Conservation (phyloP, 176 grass and related monocot species). For the Tuctoria greenei region DNA sequence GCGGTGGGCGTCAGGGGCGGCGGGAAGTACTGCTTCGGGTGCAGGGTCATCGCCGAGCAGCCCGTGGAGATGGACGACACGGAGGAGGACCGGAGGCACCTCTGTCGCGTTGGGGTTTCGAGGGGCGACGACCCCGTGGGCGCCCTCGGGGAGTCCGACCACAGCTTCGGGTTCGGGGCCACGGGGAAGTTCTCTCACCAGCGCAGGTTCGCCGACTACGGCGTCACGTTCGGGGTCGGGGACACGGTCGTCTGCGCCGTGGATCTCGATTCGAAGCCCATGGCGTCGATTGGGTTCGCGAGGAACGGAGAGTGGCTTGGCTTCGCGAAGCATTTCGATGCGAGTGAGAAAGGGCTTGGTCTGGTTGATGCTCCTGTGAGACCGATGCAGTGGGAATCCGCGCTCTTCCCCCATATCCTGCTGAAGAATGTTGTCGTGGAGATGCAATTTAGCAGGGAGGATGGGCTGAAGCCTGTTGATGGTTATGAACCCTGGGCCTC, state of each 20-base stretch:
- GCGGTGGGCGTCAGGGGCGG: constrained; percentile 44
- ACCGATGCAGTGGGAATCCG: constrained; percentile 47
- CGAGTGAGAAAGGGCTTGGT: constrained; percentile 41
- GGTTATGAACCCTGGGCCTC: constrained; percentile 58
- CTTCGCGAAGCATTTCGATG: constrained; percentile 44
- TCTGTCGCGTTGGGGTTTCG: constrained; percentile 67
- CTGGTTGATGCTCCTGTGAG: constrained; percentile 38
- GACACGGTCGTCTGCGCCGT: constrained; percentile 65
- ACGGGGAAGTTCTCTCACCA: constrained; percentile 61
- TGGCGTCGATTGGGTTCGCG: constrained; percentile 54
- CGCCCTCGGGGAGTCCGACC: constrained; percentile 50
- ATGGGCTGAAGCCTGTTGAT: constrained; percentile 50
- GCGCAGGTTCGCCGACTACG: constrained; percentile 52
- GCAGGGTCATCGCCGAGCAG: constrained; percentile 54
- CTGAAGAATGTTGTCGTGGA: constrained; percentile 66
- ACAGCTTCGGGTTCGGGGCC: constrained; percentile 64
- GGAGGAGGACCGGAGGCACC: constrained; percentile 40
- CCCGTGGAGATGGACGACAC: constrained; percentile 58
- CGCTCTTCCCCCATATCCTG: constrained; percentile 58
- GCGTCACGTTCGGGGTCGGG: constrained; percentile 45
- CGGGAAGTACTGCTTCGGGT: constrained; percentile 69
- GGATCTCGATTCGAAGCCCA: constrained; percentile 53
- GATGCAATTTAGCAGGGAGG: constrained; percentile 59
- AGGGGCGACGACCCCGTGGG: constrained; percentile 45
- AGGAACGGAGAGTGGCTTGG: constrained; percentile 60